Conservation (phyloP, 768 basidiomycete genomes). For the Megacollybia marginata region DNA sequence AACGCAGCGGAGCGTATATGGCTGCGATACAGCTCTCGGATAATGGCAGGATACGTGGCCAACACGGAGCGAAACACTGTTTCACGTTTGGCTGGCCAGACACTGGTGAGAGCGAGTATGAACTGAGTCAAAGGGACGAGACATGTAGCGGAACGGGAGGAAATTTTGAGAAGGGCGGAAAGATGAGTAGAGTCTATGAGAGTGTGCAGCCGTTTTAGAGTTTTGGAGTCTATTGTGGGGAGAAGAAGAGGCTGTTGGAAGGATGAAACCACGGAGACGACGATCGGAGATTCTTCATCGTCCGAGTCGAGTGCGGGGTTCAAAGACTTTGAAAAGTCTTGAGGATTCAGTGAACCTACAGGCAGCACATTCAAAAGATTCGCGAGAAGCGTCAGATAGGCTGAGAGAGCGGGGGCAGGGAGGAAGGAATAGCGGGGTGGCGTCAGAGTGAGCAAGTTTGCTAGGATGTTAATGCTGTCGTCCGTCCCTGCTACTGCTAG, state of each 20-base stretch:
- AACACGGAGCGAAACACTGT: conserved; percentile 49
- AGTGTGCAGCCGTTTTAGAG: conserved; percentile 54
- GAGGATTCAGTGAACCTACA: conserved; percentile 41
- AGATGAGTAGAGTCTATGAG: conserved; percentile 50
- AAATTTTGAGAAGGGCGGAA: conserved; percentile 36
- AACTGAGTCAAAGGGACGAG: conserved; percentile 20
- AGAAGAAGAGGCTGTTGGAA: conserved; percentile 21
- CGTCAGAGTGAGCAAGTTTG: conserved; percentile 63
- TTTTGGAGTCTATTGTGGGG: conserved; percentile 48
- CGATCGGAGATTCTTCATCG: conserved; percentile 21
- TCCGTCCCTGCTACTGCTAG: conserved; percentile 17
- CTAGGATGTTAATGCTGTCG: conserved; percentile 53
- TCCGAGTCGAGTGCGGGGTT: conserved; percentile 33
- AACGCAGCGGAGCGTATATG: conserved; percentile 27
- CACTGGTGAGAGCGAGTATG: conserved; percentile 46
- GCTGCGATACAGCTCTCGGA: conserved; percentile 69
- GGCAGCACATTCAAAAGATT: conserved; percentile 48
- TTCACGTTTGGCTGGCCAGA: conserved; percentile 56
- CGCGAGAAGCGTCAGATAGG: conserved; percentile 49
- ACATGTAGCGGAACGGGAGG: conserved; percentile 20
- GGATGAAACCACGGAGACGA: conserved; percentile 29
- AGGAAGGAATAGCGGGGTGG: conserved; percentile 53
- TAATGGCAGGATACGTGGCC: conserved; percentile 47
- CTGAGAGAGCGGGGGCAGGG: conserved; percentile 32
- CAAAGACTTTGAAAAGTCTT: conserved; percentile 2